Evolutionary conservation across 257 asterid genomes (phyloP).

Genomic region (Phtheirospermum japonicum): DNA sequence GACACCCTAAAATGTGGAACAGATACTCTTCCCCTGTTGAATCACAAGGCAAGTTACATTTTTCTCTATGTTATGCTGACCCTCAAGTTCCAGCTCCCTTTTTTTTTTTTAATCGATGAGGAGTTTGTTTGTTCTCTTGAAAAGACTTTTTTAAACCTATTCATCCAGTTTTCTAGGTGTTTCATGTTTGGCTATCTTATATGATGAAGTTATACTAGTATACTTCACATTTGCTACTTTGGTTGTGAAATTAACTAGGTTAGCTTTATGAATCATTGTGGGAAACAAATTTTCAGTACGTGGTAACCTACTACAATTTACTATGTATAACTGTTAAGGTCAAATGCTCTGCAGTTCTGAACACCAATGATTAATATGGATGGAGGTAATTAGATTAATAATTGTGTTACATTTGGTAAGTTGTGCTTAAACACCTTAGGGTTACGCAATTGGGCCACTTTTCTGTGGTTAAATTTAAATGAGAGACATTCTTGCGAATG

Average conservation of each 20-base stretch:
- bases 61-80: conserved; percentile 4
- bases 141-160: conserved; percentile 2
- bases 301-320: conserved; percentile 4
- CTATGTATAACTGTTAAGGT: background rate
- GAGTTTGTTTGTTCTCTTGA: conserved; percentile 12
- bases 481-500: conserved; percentile 8
- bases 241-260: background rate
- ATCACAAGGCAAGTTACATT: conserved; percentile 65
- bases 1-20: conserved; percentile 68
- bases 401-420: background rate
- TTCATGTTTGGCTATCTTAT: background rate
- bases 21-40: conserved; percentile 70
- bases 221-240: conserved; percentile 1
- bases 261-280: conserved; percentile 7
- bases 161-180: conserved; percentile 12
- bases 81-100: background rate
- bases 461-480: background rate
- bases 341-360: background rate
- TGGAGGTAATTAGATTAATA: conserved; percentile 1
- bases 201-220: conserved; percentile 4
- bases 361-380: background rate
- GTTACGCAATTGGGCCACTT: conserved; percentile 2
- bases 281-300: background rate
- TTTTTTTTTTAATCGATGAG: conserved; percentile 8
- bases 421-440: background rate